These are phyloP conservation scores for Trichoderma sp. DNA, from an alignment of 2,329 filamentous ascomycete species.

Conservation along the genomic window DNA sequence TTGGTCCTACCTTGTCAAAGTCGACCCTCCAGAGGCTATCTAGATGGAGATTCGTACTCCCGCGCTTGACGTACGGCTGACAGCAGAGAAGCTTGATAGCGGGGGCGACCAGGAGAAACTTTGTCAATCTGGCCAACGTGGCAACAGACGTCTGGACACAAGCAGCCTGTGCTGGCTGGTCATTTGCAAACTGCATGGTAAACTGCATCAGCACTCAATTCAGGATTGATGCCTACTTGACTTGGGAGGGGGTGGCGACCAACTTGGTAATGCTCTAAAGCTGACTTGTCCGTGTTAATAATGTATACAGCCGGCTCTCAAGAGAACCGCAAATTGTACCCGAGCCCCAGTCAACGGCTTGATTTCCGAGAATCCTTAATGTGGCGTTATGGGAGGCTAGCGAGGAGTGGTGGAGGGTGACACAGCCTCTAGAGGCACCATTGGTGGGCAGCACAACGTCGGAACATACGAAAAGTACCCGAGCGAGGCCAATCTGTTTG, in stretches of 20 bases:
- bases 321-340: conserved; percentile 5
- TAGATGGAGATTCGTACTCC: conserved; percentile 11
- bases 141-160: conserved; percentile 25
- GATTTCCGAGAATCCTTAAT: conserved; percentile 17
- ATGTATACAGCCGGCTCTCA: conserved; percentile 10
- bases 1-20: not conserved
- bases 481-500: not conserved
- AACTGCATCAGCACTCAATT: conserved; percentile 22
- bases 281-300: conserved; percentile 8
- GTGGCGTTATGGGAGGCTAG: conserved; percentile 8
- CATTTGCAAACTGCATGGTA: conserved; percentile 26
- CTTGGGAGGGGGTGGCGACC: not conserved
- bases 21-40: not conserved
- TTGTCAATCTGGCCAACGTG: conserved; percentile 25
- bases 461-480: conserved; percentile 3
- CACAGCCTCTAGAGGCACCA: not conserved
- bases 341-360: conserved; percentile 9
- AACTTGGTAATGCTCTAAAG: not conserved
- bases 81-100: conserved; percentile 18
- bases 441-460: conserved; percentile 2
- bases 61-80: conserved; percentile 1
- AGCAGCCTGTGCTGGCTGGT: conserved; percentile 4
- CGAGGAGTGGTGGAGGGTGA: not conserved
- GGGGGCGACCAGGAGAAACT: conserved; percentile 23
- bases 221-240: not conserved